phyloP scores from a whole-genome alignment of 305 asterid species.

The Rubia tinctorum region DNA sequence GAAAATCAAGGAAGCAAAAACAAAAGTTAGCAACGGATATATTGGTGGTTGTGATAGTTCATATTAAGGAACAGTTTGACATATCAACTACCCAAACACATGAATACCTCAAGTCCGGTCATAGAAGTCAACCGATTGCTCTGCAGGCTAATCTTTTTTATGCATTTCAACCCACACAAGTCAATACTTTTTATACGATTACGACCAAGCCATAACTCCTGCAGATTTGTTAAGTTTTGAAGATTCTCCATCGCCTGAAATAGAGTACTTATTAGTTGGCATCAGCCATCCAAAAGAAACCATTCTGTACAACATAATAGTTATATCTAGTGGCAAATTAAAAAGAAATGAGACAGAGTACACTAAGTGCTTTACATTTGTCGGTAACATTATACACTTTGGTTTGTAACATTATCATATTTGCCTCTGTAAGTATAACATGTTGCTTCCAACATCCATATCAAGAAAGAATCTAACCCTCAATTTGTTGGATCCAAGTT shows the following conservation, averaged over 20 bases:
- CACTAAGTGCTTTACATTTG: too few species aligned
- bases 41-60: not conserved
- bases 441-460: constrained; percentile 9
- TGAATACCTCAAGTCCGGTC: constrained; percentile 75
- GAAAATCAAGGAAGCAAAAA: constrained; percentile 24
- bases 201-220: constrained; percentile 98
- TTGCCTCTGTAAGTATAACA: not conserved
- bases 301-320: not conserved
- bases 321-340: not conserved
- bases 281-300: constrained; percentile 5
- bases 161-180: constrained; percentile 86
- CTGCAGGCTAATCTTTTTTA: constrained; percentile 94
- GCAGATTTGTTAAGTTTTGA: constrained; percentile 53
- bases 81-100: not conserved
- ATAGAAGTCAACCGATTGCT: constrained; percentile 87
- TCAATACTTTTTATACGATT: constrained; percentile 80
- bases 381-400: not conserved
- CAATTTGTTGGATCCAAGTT: constrained; percentile 90
- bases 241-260: constrained; percentile 81
- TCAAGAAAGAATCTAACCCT: constrained; percentile 51
- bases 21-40: not conserved
- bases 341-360: not conserved
- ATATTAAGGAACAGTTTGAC: not conserved
- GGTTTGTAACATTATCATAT: not conserved
- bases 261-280: constrained; percentile 7